A percentile compares a stretch with the other conserved stretches of the same genome.
These are phyloP conservation scores for Lachnellula hyalina DNA, from an alignment of 2,329 filamentous ascomycete species.

Conservation along the genomic window DNA sequence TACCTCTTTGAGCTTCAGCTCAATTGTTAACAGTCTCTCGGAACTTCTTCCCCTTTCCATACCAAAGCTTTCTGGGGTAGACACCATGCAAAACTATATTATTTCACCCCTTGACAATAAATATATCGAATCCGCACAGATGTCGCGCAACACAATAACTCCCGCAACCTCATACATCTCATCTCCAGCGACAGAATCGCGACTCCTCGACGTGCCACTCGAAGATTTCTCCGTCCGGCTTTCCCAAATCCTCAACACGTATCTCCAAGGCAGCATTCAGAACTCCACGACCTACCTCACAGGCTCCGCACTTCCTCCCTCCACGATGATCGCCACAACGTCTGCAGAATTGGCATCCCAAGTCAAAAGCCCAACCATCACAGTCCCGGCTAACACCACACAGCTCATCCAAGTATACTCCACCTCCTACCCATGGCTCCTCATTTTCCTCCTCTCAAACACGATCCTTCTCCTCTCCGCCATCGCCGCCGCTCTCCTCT, in stretches of 20 bases:
- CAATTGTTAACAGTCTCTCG: slow-evolving; percentile 9
- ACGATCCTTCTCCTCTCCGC: slow-evolving; percentile 9
- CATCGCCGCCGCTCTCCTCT: slow-evolving; percentile 11
- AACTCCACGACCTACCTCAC: slow-evolving; percentile 14
- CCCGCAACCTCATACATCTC: neutral
- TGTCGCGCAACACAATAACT: neutral
- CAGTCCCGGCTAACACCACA: slow-evolving; percentile 7
- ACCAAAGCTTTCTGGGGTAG: slow-evolving; percentile 10
- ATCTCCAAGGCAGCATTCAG: slow-evolving; percentile 11
- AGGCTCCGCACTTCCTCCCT: neutral
- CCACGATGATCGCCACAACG: neutral
- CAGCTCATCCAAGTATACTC: neutral
- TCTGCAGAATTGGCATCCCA: slow-evolving; percentile 1
- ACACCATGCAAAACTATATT: slow-evolving; percentile 21
- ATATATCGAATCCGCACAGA: slow-evolving; percentile 15
- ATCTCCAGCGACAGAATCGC: slow-evolving; percentile 3
- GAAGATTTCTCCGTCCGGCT: slow-evolving; percentile 16
- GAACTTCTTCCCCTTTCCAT: slow-evolving; percentile 9
- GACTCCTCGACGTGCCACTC: slow-evolving; percentile 11
- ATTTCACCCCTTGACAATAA: slow-evolving; percentile 10
- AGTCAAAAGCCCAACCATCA: slow-evolving; percentile 6
- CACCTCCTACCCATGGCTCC: slow-evolving; percentile 7
- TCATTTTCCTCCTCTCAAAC: slow-evolving; percentile 13
- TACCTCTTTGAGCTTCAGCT: slow-evolving; percentile 13
- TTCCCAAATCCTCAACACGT: slow-evolving; percentile 14